These are phyloP conservation scores for Auricularia sp. DNA, from an alignment of 768 basidiomycete genomes.

Conservation along the genomic window DNA sequence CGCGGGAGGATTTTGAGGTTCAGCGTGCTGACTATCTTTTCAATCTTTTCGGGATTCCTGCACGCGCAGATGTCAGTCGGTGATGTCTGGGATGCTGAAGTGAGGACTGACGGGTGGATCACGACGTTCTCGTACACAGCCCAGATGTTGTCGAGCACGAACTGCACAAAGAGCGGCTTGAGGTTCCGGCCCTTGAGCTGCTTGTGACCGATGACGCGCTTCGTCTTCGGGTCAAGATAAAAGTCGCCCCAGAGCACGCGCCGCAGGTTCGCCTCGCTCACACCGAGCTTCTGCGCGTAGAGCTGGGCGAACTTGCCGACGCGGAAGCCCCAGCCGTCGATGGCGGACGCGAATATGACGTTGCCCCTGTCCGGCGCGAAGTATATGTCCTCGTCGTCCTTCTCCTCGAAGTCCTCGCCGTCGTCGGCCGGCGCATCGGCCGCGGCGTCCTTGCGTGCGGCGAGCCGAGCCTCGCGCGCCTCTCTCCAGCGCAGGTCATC, in stretches of 20 bases:
- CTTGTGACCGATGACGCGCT: constrained; percentile 83
- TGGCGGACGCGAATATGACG: constrained; percentile 90
- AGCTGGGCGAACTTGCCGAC: constrained; percentile 88
- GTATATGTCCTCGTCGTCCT: constrained; percentile 95
- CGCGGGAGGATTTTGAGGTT: constrained; percentile 76
- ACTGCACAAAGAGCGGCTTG: constrained; percentile 95
- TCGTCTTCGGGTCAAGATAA: constrained; percentile 92
- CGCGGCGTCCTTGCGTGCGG: constrained; percentile 58
- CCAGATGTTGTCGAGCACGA: constrained; percentile 96
- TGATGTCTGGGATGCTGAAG: constrained; percentile 1
- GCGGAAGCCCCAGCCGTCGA: constrained; percentile 97
- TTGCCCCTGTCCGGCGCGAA: constrained; percentile 94
- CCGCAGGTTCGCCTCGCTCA: constrained; percentile 78
- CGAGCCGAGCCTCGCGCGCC: constrained; percentile 75
- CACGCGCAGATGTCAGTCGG: background rate
- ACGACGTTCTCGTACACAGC: constrained; percentile 88
- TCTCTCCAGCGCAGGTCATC: constrained; percentile 92
- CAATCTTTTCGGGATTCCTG: constrained; percentile 82
- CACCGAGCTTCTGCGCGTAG: constrained; percentile 81
- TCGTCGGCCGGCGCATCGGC: constrained; percentile 51
- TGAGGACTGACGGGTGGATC: constrained; percentile 65
- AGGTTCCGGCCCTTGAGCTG: constrained; percentile 77
- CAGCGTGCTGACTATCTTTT: constrained; percentile 78
- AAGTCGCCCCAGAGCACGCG: constrained; percentile 95
- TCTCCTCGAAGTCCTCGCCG: constrained; percentile 61